Conservation (phyloP, 768 basidiomycete genomes). For the Tylopilus cervinicoccineus region DNA sequence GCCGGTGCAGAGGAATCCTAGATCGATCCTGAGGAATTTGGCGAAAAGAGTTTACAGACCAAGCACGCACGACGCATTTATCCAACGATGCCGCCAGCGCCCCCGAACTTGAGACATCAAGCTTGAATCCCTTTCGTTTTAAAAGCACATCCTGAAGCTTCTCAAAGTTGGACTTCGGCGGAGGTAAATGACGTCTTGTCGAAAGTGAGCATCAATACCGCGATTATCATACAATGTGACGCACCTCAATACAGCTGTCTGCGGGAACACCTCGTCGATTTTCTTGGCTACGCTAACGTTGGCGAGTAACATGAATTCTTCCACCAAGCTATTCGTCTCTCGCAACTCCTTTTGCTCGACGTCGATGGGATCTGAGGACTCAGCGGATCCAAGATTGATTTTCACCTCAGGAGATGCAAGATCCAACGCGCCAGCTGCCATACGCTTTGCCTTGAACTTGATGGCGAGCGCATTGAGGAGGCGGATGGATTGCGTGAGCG, state of each 20-base stretch:
- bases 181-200: slow-evolving; percentile 80
- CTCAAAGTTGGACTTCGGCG: slow-evolving; percentile 92
- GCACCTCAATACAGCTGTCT: slow-evolving; percentile 88
- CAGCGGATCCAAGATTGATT: slow-evolving; percentile 89
- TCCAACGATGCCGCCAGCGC: slow-evolving; percentile 88
- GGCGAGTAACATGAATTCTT: slow-evolving; percentile 98
- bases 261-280: slow-evolving; percentile 93
- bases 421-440: slow-evolving; percentile 96
- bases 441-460: slow-evolving; percentile 79
- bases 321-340: slow-evolving; percentile 95
- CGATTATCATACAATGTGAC: background rate
- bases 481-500: slow-evolving; percentile 80
- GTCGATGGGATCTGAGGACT: slow-evolving; percentile 93
- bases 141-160: slow-evolving; percentile 87
- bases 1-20: slow-evolving; percentile 82
- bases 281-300: slow-evolving; percentile 91
- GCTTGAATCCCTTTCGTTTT: slow-evolving; percentile 76
- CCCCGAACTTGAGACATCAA: slow-evolving; percentile 90
- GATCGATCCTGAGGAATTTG: background rate
- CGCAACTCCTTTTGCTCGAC: slow-evolving; percentile 91
- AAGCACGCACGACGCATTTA: slow-evolving; percentile 65
- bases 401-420: slow-evolving; percentile 98
- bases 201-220: background rate
- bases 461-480: slow-evolving; percentile 83
- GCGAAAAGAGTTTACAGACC: background rate